Evolutionary conservation across 1,139 yeast species (phyloP).

Genomic region (Taphrina flavorubra): DNA sequence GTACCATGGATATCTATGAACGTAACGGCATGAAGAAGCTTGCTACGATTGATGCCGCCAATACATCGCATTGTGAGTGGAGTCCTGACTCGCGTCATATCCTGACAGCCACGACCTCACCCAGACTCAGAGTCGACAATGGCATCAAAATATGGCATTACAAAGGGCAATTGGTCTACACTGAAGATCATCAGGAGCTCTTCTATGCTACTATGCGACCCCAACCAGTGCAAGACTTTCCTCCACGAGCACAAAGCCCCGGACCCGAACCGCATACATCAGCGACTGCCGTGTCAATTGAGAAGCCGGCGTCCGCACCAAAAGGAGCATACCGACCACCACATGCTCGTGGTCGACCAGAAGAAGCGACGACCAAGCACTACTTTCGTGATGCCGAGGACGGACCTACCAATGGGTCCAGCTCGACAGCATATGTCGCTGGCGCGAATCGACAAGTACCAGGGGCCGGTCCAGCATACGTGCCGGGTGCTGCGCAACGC

Average conservation of each 20-base stretch:
- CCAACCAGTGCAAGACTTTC: conserved; percentile 64
- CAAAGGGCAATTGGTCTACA: conserved; percentile 77
- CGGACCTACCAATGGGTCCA: conserved; percentile 39
- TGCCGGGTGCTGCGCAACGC: conserved; percentile 54
- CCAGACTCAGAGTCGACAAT: conserved; percentile 95
- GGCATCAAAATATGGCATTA: conserved; percentile 94
- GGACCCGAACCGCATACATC: conserved; percentile 73
- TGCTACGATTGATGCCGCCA: conserved; percentile 84
- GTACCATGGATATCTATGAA: conserved; percentile 93
- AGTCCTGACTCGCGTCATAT: conserved; percentile 96
- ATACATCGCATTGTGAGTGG: conserved; percentile 96
- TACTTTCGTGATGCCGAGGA: conserved; percentile 35
- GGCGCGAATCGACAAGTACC: conserved; percentile 48
- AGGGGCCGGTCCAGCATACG: conserved; percentile 48
- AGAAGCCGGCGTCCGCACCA: conserved; percentile 59
- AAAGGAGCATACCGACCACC: conserved; percentile 93
- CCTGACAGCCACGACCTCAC: conserved; percentile 95
- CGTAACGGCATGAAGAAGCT: conserved; percentile 83
- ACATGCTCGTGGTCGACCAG: conserved; percentile 68
- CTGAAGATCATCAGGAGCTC: conserved; percentile 80
- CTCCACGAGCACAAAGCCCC: conserved; percentile 62
- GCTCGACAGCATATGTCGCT: conserved; percentile 45
- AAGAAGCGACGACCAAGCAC: conserved; percentile 26
- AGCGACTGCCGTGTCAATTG: conserved; percentile 55
- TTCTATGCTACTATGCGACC: conserved; percentile 77